Percentiles rank a stretch among this genome's conserved stretches.
These are phyloP conservation scores for Rhazya stricta DNA, from an alignment of 257 asterid genomes.

Conservation along the genomic window DNA sequence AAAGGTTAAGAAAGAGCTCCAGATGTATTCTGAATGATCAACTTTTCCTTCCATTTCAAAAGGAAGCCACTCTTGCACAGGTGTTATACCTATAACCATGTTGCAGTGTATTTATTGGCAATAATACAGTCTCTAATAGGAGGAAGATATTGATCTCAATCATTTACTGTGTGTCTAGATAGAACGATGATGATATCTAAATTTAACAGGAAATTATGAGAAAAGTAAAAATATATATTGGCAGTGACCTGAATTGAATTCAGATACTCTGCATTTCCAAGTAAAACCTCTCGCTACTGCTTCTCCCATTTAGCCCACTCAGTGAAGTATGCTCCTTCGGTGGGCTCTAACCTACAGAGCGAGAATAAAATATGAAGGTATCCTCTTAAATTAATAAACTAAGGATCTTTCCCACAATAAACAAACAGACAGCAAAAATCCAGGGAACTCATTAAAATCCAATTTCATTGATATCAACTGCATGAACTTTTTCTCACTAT, in stretches of 20 bases:
- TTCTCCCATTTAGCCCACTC: conserved; percentile 95
- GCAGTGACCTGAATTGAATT: conserved; percentile 85
- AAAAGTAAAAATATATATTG: too few relatives aligned
- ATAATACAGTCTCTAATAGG: too few relatives aligned
- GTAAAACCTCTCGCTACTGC: conserved; percentile 52
- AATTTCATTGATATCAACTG: background rate
- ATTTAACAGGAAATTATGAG: background rate
- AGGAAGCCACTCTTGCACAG: too few relatives aligned
- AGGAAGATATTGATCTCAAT: background rate
- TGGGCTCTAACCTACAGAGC: conserved; percentile 61
- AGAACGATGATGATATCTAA: background rate
- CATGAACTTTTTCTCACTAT: background rate
- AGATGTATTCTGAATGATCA: background rate
- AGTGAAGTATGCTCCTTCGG: conserved; percentile 64
- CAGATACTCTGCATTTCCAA: conserved; percentile 60
- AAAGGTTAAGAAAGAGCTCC: background rate
- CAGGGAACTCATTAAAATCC: background rate
- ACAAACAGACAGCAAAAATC: background rate
- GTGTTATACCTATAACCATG: background rate
- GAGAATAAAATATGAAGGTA: background rate
- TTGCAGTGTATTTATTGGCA: background rate
- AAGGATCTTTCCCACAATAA: background rate
- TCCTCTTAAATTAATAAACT: background rate
- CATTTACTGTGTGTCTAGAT: background rate
- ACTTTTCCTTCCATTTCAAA: background rate